Conservation (phyloP, 768 basidiomycete genomes). For the Hortiboletus flavorubellus region DNA sequence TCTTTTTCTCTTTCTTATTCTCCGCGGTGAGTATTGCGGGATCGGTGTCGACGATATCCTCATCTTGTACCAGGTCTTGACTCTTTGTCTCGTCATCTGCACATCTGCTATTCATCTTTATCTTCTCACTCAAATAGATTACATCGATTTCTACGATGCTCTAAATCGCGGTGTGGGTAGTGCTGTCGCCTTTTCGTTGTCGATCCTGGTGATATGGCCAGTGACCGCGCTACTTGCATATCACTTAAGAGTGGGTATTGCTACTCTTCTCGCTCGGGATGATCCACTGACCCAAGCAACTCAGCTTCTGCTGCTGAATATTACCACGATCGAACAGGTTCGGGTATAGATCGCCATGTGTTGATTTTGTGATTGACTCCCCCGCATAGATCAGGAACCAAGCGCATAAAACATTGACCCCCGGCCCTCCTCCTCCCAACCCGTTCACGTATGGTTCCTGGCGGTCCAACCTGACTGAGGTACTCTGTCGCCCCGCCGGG, state of each 20-base stretch:
- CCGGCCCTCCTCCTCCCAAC: slow-evolving; percentile 69
- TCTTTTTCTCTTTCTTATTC: slow-evolving; percentile 85
- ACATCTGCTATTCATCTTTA: slow-evolving; percentile 83
- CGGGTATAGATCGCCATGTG: slow-evolving; percentile 26
- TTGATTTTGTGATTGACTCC: slow-evolving; percentile 6
- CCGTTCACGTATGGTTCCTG: slow-evolving; percentile 83
- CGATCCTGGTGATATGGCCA: slow-evolving; percentile 77
- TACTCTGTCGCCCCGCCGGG: slow-evolving; percentile 78
- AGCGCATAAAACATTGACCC: slow-evolving; percentile 68
- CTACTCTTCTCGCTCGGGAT: not conserved
- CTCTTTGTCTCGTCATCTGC: slow-evolving; percentile 70
- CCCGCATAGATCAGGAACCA: slow-evolving; percentile 72
- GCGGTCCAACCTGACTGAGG: slow-evolving; percentile 67
- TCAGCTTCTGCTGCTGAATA: slow-evolving; percentile 77
- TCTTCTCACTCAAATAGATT: slow-evolving; percentile 53
- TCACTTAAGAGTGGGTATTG: slow-evolving; percentile 72
- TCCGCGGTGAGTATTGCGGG: slow-evolving; percentile 54
- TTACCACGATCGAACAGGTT: slow-evolving; percentile 96
- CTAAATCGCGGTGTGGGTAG: slow-evolving; percentile 61
- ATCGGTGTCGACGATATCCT: not conserved
- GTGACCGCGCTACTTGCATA: slow-evolving; percentile 76
- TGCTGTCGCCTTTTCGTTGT: slow-evolving; percentile 73
- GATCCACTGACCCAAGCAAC: slow-evolving; percentile 1
- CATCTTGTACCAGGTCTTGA: slow-evolving; percentile 51
- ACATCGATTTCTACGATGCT: slow-evolving; percentile 47